Evolutionary conservation across 352 stramenopile genomes (phyloP).

Genomic region (Globisporangium cystogenes): DNA sequence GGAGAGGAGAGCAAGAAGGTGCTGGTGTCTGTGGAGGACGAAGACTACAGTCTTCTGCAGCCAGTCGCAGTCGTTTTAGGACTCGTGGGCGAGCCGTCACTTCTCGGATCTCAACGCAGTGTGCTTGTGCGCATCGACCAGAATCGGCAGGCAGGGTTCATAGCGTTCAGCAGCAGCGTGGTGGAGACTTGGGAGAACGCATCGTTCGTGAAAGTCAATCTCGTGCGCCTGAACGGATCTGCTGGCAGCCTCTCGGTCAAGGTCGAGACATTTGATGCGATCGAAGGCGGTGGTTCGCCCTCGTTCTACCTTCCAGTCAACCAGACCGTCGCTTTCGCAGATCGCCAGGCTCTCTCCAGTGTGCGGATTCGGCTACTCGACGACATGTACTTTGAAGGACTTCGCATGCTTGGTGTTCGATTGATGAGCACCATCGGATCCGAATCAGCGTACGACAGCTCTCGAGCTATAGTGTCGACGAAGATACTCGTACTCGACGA

Average conservation of each 20-base stretch:
- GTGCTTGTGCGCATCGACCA: conserved; percentile 24
- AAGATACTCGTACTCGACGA: conserved; percentile 40
- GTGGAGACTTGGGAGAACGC: conserved; percentile 28
- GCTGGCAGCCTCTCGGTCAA: conserved; percentile 26
- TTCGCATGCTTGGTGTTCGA: conserved; percentile 34
- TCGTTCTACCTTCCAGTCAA: conserved; percentile 30
- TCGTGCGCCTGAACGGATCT: conserved; percentile 50
- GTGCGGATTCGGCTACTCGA: conserved; percentile 43
- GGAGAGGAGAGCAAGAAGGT: conserved; percentile 32
- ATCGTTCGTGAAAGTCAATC: conserved; percentile 27
- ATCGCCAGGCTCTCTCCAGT: conserved; percentile 28
- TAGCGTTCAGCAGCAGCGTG: conserved; percentile 21
- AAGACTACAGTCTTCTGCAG: conserved; percentile 21
- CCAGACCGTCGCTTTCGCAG: conserved; percentile 18
- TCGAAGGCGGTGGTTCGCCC: conserved; percentile 3
- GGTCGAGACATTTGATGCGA: conserved; percentile 49
- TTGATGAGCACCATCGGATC: conserved; percentile 14
- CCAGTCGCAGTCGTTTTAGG: conserved; percentile 14
- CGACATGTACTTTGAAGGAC: conserved; percentile 31
- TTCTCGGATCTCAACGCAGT: conserved; percentile 15
- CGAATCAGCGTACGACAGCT: neutral
- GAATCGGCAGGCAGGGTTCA: conserved; percentile 23
- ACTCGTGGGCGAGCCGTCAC: conserved; percentile 11
- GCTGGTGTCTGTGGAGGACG: conserved; percentile 28
- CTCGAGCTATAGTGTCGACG: conserved; percentile 16